These are phyloP conservation scores for Chalara sp. DNA, from an alignment of 2,329 filamentous ascomycete genomes.

Conservation along the genomic window DNA sequence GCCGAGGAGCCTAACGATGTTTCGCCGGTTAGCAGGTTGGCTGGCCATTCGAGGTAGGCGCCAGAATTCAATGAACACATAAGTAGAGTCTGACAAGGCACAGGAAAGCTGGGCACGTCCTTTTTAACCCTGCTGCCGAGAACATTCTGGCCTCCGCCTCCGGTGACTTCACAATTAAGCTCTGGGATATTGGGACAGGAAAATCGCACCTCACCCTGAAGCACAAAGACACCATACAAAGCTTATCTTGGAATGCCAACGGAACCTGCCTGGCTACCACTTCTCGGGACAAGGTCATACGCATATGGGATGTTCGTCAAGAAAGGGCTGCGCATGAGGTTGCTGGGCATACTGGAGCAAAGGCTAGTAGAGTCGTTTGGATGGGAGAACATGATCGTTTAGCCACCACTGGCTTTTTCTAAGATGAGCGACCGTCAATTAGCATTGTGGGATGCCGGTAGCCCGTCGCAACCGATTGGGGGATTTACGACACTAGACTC, in stretches of 20 bases:
- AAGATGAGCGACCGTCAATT: constrained; percentile 97
- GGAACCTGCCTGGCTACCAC: constrained; percentile 85
- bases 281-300: constrained; percentile 94
- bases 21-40: constrained; percentile 70
- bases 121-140: constrained; percentile 95
- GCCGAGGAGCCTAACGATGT: constrained; percentile 80
- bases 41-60: constrained; percentile 75
- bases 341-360: constrained; percentile 82
- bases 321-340: constrained; percentile 81
- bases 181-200: constrained; percentile 87
- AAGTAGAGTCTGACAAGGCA: constrained; percentile 19
- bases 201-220: constrained; percentile 69
- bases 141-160: constrained; percentile 93
- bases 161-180: constrained; percentile 88
- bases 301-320: constrained; percentile 95
- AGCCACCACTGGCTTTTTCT: constrained; percentile 95
- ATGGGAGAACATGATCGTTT: constrained; percentile 95
- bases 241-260: constrained; percentile 89
- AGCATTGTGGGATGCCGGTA: constrained; percentile 89
- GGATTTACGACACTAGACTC: constrained; percentile 89
- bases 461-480: constrained; percentile 71
- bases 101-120: constrained; percentile 95
- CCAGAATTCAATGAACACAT: background rate
- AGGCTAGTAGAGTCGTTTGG: constrained; percentile 97
- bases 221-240: constrained; percentile 89